Base-by-base conservation (phyloP, 2,329 filamentous ascomycete genomes). In the Hypoxylon sp. region DNA sequence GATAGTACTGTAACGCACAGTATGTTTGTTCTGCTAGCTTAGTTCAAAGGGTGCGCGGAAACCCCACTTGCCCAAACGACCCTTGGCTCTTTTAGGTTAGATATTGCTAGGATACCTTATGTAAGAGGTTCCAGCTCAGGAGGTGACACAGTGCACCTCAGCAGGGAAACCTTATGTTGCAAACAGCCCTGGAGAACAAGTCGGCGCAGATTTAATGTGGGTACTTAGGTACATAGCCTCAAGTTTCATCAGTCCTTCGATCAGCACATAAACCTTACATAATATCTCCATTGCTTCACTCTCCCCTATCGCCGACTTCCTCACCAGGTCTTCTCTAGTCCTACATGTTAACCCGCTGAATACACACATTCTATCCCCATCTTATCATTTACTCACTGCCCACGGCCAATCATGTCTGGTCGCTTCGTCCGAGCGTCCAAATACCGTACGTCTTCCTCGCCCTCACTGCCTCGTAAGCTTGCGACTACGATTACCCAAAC, bases 341-440 rank as follows among this genome's bases (percentile, higher is more conserved):
- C 57, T 50, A 25, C 56, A 65, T 57, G 48, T 50, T 61, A 22
- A 33, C 33, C 48, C 22, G 50, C 30, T 56, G 11, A 58, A 57
- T 55, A 53, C 48, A 51, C 56, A 48, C 61, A 33, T 46, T 56
- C 46, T 54, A 54, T 61, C 56, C 46, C 46, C 49, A 54, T 61
- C 56, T 50, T 63, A 59, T 63, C 60, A 40, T 11, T 31, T 40
- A 13, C 55, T 46, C 49, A 60, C 60, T 61, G 48, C 20, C 53
- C 50, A 53, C 62, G 59, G 30, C 56, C 49, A 68, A 78, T 71
- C 80, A 90, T 90, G 88, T 82, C 88, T 79, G 86, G 87, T 79
- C 88, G 89, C 79, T 91, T 91, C 79, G 89, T 90, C 80, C 86
- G 89, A 82, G 85, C 88, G 81, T 91, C 89, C 80, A 91, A 91